phyloP scores from a whole-genome alignment of 2,329 filamentous ascomycete species.

The Aspergillaceae sp. region DNA sequence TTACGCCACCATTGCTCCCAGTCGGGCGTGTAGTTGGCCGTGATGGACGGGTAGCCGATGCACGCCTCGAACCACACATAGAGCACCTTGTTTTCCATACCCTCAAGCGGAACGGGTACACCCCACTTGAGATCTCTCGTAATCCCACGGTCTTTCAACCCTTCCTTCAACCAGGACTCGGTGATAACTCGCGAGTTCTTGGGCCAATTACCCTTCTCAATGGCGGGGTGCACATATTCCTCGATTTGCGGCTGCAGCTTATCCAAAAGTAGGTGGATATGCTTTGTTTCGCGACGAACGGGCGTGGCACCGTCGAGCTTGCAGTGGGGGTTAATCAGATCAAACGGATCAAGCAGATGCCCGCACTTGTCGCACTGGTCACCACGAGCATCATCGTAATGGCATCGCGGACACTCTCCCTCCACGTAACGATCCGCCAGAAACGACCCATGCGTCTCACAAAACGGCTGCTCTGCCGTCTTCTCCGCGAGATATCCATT shows the following conservation, averaged over 20 bases:
- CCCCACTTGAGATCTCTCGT: conserved; percentile 93
- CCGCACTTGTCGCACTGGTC: conserved; percentile 72
- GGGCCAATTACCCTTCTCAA: conserved; percentile 54
- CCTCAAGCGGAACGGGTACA: conserved; percentile 50
- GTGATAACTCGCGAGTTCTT: conserved; percentile 38
- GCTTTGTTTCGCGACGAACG: conserved; percentile 72
- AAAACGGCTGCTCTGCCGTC: conserved; percentile 83
- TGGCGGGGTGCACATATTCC: conserved; percentile 66
- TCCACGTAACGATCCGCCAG: conserved; percentile 65
- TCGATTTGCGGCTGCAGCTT: conserved; percentile 69
- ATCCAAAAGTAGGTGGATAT: conserved; percentile 82
- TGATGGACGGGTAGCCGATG: conserved; percentile 93
- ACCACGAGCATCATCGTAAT: conserved; percentile 61
- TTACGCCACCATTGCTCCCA: conserved; percentile 96
- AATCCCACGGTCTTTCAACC: conserved; percentile 77
- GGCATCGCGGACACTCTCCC: conserved; percentile 41
- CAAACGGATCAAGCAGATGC: conserved; percentile 60
- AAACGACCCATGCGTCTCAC: conserved; percentile 56
- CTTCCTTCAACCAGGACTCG: conserved; percentile 54
- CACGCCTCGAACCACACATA: conserved; percentile 93
- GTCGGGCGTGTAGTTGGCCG: conserved; percentile 73
- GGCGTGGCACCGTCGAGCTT: conserved; percentile 83
- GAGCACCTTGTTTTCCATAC: conserved; percentile 69
- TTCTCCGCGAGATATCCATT: conserved; percentile 85
- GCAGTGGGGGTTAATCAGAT: conserved; percentile 77